Evolutionary conservation across 805 yeast genomes (phyloP).

Genomic region (Saccharomyces eubayanus): DNA sequence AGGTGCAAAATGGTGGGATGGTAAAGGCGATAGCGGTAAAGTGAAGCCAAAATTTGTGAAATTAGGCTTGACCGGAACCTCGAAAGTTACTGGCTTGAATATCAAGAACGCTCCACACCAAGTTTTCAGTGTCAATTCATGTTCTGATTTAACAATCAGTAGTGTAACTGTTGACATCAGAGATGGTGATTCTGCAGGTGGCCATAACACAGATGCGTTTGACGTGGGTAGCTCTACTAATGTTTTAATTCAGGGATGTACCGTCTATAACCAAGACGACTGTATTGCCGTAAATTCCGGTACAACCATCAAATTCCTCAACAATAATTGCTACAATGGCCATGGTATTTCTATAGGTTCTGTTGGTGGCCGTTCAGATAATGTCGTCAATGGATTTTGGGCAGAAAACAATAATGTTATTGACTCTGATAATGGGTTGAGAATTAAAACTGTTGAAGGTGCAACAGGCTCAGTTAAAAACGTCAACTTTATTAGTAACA

Average conservation of each 20-base stretch:
- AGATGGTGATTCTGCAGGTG: slow-evolving; percentile 9
- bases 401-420: slow-evolving; percentile 5
- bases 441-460: slow-evolving; percentile 12
- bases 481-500: slow-evolving; percentile 6
- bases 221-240: slow-evolving; percentile 8
- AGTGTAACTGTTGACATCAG: slow-evolving; percentile 7
- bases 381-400: slow-evolving; percentile 6
- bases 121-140: slow-evolving; percentile 4
- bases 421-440: slow-evolving; percentile 9
- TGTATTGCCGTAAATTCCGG: slow-evolving; percentile 16
- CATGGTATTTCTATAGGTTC: slow-evolving; percentile 16
- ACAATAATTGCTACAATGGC: slow-evolving; percentile 12
- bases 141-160: slow-evolving; percentile 4
- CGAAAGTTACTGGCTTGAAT: slow-evolving; percentile 7
- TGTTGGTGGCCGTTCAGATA: slow-evolving; percentile 13
- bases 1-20: slow-evolving; percentile 15
- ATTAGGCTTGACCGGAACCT: slow-evolving; percentile 6
- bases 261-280: slow-evolving; percentile 13
- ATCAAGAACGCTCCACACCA: slow-evolving; percentile 11
- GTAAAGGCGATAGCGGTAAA: slow-evolving; percentile 11
- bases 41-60: slow-evolving; percentile 11
- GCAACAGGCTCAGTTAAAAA: slow-evolving; percentile 11
- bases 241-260: slow-evolving; percentile 6
- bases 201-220: slow-evolving; percentile 15
- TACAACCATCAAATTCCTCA: slow-evolving; percentile 7